Evolutionary conservation across 2,329 filamentous ascomycete genomes (phyloP).

Genomic region (Fusarium coicis): DNA sequence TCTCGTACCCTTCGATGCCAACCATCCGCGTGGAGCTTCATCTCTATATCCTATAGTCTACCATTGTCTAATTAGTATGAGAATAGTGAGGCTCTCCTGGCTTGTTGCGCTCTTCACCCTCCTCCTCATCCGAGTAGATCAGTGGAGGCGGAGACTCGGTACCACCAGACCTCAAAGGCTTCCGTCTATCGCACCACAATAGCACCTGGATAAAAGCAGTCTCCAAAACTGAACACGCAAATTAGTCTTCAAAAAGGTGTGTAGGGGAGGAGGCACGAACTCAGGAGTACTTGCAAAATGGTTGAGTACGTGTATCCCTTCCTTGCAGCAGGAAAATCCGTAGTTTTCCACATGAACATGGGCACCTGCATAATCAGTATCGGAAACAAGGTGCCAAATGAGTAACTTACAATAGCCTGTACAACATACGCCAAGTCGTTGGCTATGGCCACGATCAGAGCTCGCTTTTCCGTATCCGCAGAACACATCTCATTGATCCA

Average conservation of each 20-base stretch:
- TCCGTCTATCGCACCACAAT: background rate
- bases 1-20: background rate
- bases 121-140: background rate
- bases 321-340: background rate
- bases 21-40: background rate
- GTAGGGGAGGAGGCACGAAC: background rate
- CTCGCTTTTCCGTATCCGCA: slow-evolving; percentile 35
- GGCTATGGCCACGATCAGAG: slow-evolving; percentile 18
- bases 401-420: slow-evolving; percentile 17
- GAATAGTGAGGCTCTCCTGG: background rate
- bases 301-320: slow-evolving; percentile 5
- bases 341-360: slow-evolving; percentile 1
- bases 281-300: background rate
- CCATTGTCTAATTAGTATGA: background rate
- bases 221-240: background rate
- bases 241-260: background rate
- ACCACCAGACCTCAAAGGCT: background rate
- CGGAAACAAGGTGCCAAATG: fast-evolving
- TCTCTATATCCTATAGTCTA: background rate
- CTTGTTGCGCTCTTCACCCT: background rate
- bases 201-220: background rate
- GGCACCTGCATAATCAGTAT: background rate
- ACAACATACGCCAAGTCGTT: slow-evolving; percentile 31
- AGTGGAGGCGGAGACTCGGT: background rate
- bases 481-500: slow-evolving; percentile 41